Percentiles rank a stretch among this genome's conserved stretches.
Evolutionary conservation across 2,329 filamentous ascomycete species (phyloP).

Genomic region (Nannizzia gypsea): DNA sequence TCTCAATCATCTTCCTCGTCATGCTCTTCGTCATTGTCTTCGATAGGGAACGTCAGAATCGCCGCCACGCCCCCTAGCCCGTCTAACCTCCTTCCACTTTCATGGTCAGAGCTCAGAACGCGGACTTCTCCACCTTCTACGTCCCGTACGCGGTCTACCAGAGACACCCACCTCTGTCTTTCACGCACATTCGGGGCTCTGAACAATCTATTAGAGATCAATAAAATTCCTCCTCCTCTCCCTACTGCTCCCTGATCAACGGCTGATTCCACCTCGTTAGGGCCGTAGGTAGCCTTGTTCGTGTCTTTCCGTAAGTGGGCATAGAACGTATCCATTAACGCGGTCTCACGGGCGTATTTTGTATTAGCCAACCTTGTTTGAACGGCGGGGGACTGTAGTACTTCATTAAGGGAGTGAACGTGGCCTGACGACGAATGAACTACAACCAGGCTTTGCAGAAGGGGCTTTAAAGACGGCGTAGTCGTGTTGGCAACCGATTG

Average conservation of each 20-base stretch:
- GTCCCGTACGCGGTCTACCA: constrained; percentile 79
- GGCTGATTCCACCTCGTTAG: constrained; percentile 66
- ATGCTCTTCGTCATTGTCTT: constrained; percentile 64
- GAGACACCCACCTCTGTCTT: constrained; percentile 65
- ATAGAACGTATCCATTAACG: constrained; percentile 73
- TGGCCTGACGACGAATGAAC: constrained; percentile 80
- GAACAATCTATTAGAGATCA: constrained; percentile 83
- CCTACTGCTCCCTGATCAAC: constrained; percentile 82
- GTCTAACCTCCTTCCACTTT: constrained; percentile 77
- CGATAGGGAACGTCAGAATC: constrained; percentile 76
- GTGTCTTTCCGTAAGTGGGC: constrained; percentile 70
- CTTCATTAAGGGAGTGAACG: constrained; percentile 75
- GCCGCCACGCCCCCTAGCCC: constrained; percentile 79
- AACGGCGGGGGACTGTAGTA: constrained; percentile 70
- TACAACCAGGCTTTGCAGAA: constrained; percentile 49
- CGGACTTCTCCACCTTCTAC: constrained; percentile 72
- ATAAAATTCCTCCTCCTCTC: constrained; percentile 66
- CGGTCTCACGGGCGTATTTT: constrained; percentile 75
- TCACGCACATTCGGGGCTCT: constrained; percentile 66
- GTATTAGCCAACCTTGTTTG: constrained; percentile 68
- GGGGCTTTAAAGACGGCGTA: constrained; percentile 53
- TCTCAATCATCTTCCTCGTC: constrained; percentile 31
- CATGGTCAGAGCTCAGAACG: constrained; percentile 85
- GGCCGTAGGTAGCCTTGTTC: constrained; percentile 81
- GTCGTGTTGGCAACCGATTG: constrained; percentile 49